Base-by-base conservation (phyloP, 2,329 filamentous ascomycete species). In the Myriosclerotinia scirpicola region DNA sequence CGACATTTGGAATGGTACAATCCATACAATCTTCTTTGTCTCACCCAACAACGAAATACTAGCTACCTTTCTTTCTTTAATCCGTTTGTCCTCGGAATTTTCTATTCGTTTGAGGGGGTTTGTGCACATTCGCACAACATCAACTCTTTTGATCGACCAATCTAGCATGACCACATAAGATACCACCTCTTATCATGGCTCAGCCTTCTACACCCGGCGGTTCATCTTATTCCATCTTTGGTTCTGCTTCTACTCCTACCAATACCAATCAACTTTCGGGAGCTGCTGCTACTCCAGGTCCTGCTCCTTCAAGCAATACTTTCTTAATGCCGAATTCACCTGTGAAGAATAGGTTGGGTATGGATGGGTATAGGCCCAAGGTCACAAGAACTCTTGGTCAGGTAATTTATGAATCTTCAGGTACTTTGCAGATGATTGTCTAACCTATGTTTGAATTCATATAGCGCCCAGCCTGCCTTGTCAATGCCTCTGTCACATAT, bases 401-500 rank as follows among this genome's bases (percentile, higher is more conserved):
- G 79, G 63, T 65, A 65, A 59, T 56, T 40, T 20, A 30, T 36
- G 34, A 42, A 50, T n/a, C 22, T 38, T 30, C 42, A 54, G 34
- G 12, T 7, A n/a, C 34, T 52, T 17, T 59, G 22, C 54, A 58
- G 42, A 59, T 22, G 40, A 50, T 38, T 30, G 30, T 59, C 63
- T 65, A 42, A 65, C 42, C 54, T 46, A n/a, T 12, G 44, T 12
- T 52, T 38, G 7, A n/a, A 58, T n/a, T 48, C 15, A 36, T 50
- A 20, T 58, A 65, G 63, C 87, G 93, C 71, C 95, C 95, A 48
- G 93, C 95, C 46, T 98, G 94, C 76, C 84, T 99, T 60, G 94
- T 99, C 72, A 99, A 99, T 82, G 95, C 95, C 63, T 98, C 95
- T 0, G 94, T 98, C 68, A 99, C 95, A n/a, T 97, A 97, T 78